These are phyloP conservation scores for Physcomitrium patens DNA, from an alignment of 225 moss, liverwort and hornwort species.

Conservation along the genomic window DNA sequence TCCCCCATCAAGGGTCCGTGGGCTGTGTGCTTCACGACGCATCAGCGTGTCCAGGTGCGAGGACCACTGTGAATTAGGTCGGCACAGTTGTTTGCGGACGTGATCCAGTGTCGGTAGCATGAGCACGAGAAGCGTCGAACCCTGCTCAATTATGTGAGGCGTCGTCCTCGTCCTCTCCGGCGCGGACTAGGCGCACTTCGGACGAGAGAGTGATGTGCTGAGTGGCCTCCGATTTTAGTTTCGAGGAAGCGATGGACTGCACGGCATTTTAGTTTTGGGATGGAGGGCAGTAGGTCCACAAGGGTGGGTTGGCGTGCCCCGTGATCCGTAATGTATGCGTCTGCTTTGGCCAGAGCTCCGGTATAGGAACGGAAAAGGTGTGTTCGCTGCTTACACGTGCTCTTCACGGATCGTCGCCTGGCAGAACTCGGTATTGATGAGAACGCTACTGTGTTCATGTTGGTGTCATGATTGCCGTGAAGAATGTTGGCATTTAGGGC, in stretches of 20 bases:
- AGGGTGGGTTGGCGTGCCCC: neutral
- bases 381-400: too few species aligned
- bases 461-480: too few species aligned
- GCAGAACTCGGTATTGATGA: too few species aligned
- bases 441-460: too few species aligned
- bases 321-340: too few species aligned
- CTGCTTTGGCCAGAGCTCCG: too few species aligned
- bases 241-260: neutral
- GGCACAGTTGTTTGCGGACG: neutral
- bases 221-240: neutral
- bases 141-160: too few species aligned
- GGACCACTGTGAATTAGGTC: neutral
- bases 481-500: too few species aligned
- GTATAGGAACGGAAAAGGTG: too few species aligned
- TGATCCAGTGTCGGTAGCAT: neutral
- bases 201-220: neutral
- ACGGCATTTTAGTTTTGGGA: neutral
- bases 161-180: too few species aligned
- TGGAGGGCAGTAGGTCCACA: neutral
- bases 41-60: neutral
- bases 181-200: too few species aligned
- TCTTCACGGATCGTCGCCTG: too few species aligned
- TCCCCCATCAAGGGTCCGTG: neutral
- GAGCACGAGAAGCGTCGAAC: neutral
- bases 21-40: conserved; percentile 2